Base-by-base conservation (phyloP, 164 flowering plant species). In the Vitis rotundifolia region DNA sequence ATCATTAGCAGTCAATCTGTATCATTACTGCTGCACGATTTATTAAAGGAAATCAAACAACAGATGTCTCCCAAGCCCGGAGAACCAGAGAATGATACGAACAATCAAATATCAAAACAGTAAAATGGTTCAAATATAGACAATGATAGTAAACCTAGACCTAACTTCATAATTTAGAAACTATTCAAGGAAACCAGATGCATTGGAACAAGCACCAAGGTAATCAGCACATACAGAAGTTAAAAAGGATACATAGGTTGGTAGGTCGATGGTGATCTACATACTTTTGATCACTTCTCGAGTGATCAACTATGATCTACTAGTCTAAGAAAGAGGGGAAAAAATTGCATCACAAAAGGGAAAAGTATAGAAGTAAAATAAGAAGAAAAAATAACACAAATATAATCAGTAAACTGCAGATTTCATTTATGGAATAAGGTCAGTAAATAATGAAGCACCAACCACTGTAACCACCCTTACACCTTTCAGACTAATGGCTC, bases 401-500 rank as follows among this genome's bases (percentile, higher is more conserved):
- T 37, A 37, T 37, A 37, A 37, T 37, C 44, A 37, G 15, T 11
- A 53, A 13, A 53, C n/a, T 8, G 37, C n/a, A 53, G 56, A 53
- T 53, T 53, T 53, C 56, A 37, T 62, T 62, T 63, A 63, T 63
- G 22, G 59, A 56, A 67, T 55, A 22, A 53, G 48, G 60, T 54
- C 55, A 67, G 59, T 56, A 55, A 68, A 19, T 11, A 68, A 47
- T 68, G 49, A 49, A 68, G 19, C 47, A 31, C 18, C 59, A 18
- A 66, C 9, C 15, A 26, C 26, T 4, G 13, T 51, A 37, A 29
- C 22, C 11, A 58, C 71, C 62, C 62, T 54, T 47, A 66, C 55
- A n/a, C 66, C 71, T 59, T 26, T 28, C 18, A 31, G 28, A 22
- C 64, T 9, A 71, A 49, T 47, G 71, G 52, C 48, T 62, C 55